phyloP scores from a whole-genome alignment of 352 stramenopile species.

The Phytophthora kernoviae region DNA sequence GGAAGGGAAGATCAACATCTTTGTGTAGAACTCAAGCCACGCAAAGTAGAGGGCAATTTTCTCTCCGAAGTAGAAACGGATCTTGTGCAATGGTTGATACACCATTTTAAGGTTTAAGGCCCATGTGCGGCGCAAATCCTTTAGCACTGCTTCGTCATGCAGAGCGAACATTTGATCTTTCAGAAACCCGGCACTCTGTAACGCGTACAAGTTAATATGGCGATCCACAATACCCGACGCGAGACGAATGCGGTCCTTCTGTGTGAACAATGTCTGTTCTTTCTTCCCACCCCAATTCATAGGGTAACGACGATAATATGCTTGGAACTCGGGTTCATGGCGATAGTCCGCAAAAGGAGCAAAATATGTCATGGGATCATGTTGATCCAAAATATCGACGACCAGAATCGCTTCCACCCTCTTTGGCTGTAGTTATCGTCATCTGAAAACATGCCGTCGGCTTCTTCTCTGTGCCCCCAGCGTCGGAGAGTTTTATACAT shows the following conservation, averaged over 20 bases:
- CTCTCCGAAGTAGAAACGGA: constrained; percentile 90
- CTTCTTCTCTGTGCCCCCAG: constrained; percentile 77
- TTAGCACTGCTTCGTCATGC: constrained; percentile 71
- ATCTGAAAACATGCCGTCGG: constrained; percentile 54
- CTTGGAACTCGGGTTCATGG: constrained; percentile 62
- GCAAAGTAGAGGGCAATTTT: constrained; percentile 91
- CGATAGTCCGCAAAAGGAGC: constrained; percentile 70
- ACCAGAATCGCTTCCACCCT: constrained; percentile 48
- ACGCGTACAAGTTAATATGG: constrained; percentile 68
- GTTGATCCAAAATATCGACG: constrained; percentile 59
- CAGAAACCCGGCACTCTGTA: constrained; percentile 51
- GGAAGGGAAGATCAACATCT: constrained; percentile 83
- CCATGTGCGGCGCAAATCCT: constrained; percentile 68
- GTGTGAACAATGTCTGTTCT: constrained; percentile 71
- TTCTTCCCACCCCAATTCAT: constrained; percentile 57
- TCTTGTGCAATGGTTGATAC: constrained; percentile 80
- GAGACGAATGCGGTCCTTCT: constrained; percentile 79
- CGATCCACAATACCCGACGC: constrained; percentile 62
- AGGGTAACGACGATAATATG: constrained; percentile 77
- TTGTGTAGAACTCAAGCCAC: constrained; percentile 92
- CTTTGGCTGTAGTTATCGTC: constrained; percentile 40
- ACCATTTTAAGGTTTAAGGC: constrained; percentile 66
- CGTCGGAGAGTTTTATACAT: constrained; percentile 44
- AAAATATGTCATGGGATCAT: constrained; percentile 77
- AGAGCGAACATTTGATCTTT: constrained; percentile 82